Evolutionary conservation across 169 alveolate species (phyloP).

Genomic region (Plasmodium fragile): DNA sequence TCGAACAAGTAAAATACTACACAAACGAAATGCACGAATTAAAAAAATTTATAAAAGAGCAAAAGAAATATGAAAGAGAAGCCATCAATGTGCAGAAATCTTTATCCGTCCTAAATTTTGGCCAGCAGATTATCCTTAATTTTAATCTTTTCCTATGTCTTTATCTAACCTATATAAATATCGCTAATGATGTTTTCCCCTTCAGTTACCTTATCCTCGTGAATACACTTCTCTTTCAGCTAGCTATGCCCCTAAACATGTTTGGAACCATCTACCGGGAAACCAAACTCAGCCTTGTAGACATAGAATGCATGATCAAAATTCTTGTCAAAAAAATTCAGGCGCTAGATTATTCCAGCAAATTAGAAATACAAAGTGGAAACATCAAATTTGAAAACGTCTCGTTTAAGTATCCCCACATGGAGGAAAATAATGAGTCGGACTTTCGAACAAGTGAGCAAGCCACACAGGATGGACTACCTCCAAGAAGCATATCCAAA

Average conservation of each 20-base stretch:
- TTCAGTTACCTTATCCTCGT: slow-evolving; percentile 82
- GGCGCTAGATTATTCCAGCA: slow-evolving; percentile 13
- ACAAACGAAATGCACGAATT: slow-evolving; percentile 83
- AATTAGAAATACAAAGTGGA: slow-evolving; percentile 30
- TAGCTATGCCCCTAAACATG: slow-evolving; percentile 87
- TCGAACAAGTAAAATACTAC: slow-evolving; percentile 87
- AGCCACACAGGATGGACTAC: not conserved
- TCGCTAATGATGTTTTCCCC: slow-evolving; percentile 79
- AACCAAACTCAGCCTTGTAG: slow-evolving; percentile 84
- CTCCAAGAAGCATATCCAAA: not conserved
- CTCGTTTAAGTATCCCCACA: slow-evolving; percentile 43
- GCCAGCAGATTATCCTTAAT: slow-evolving; percentile 85
- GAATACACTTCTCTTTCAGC: slow-evolving; percentile 84
- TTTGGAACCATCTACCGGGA: slow-evolving; percentile 88
- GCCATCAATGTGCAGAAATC: slow-evolving; percentile 85
- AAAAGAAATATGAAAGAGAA: slow-evolving; percentile 81
- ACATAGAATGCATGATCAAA: slow-evolving; percentile 78
- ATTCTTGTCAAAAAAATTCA: slow-evolving; percentile 59
- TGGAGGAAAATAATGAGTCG: not conserved
- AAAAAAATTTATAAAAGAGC: slow-evolving; percentile 80
- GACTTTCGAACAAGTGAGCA: not conserved
- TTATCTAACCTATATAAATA: slow-evolving; percentile 77
- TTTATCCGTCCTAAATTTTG: slow-evolving; percentile 84
- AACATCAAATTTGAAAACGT: slow-evolving; percentile 42
- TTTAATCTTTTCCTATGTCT: slow-evolving; percentile 82